phyloP scores from a whole-genome alignment of 2,329 filamentous ascomycete genomes.

The Colletotrichum tanaceti region DNA sequence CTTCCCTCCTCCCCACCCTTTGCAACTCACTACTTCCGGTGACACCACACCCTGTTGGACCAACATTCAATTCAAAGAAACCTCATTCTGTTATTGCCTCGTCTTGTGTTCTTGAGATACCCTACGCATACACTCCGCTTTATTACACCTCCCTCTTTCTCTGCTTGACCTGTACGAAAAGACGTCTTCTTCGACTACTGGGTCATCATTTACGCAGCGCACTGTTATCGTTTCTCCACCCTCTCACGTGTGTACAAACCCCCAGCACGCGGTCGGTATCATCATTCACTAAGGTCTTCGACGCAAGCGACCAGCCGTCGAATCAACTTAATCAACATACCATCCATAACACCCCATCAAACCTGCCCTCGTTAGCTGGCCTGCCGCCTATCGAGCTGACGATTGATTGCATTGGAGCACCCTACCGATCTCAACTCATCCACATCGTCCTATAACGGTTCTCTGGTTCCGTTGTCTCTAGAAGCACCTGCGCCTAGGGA shows the following conservation, averaged over 20 bases:
- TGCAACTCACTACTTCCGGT: neutral
- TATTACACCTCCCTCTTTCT: neutral
- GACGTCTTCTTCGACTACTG: neutral
- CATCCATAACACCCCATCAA: no score
- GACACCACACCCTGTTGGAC: neutral
- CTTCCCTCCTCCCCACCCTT: neutral
- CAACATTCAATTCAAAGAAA: neutral
- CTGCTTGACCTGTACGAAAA: neutral
- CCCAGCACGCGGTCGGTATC: neutral
- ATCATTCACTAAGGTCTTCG: constrained; percentile 4
- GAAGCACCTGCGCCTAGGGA: neutral
- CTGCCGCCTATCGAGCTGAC: neutral
- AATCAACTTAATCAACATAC: no score
- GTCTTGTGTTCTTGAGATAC: constrained; percentile 1
- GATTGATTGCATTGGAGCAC: neutral
- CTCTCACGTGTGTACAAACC: constrained; percentile 2
- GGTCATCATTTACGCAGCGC: neutral
- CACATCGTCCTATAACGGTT: neutral
- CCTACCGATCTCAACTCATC: neutral
- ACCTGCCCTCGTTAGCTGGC: no score
- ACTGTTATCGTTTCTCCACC: no score
- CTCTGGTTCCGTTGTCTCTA: neutral
- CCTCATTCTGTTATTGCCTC: neutral
- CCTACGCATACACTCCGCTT: neutral
- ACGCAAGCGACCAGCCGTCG: neutral